Evolutionary conservation across 495 filamentous ascomycete genomes (phyloP), one percentile per base, ranked within the genome.

Genomic region (Penicillium fimorum): DNA sequence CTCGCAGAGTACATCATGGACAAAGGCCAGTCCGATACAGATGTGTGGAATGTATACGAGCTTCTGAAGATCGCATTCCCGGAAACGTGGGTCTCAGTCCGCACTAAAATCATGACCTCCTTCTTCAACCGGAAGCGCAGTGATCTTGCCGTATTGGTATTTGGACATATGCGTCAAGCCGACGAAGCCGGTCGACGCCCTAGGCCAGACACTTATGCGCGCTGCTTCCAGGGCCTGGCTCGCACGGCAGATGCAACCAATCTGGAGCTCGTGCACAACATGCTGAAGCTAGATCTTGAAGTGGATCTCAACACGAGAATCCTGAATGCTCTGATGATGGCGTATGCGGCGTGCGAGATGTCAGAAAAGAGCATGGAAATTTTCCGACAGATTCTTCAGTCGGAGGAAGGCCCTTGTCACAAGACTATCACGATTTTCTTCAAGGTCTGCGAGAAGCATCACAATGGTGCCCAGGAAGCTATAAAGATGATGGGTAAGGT

Each of bases 101-200:
- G 92, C 20, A 84, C 84, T 4, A 70, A 79, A 17, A 76, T 97
- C 42, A 97, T 98, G 91, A 77, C 84, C 17, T 75, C 79, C 33
- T 95, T 97, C 75, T 97, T 96, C 66, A 75, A 78, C 6, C 86
- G 91, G 30, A 72, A 78, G 30, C 83, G 90, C 15, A 79, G 86
- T 6, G 91, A 97, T 59, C 88, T 96, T 80, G 94, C 89, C 1
- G 84, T 80, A 33, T 75, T 91, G 56, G 82, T 94, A 47, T 96
- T 98, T 67, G 87, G 88, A 25, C 90, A 96, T 70, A 96, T 97
- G 91, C 86, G 88, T 12, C 77, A 84, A 25, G 83, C 88, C 33
- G 75, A 76, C 25, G 74, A 81, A 43, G 70, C 70, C 18, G 66
- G 70, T 0, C 76, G 80, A 13, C 79, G 86, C 0, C 90, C 94